phyloP scores from a whole-genome alignment of 2,329 filamentous ascomycete species.

The Anisogramma anomala region DNA sequence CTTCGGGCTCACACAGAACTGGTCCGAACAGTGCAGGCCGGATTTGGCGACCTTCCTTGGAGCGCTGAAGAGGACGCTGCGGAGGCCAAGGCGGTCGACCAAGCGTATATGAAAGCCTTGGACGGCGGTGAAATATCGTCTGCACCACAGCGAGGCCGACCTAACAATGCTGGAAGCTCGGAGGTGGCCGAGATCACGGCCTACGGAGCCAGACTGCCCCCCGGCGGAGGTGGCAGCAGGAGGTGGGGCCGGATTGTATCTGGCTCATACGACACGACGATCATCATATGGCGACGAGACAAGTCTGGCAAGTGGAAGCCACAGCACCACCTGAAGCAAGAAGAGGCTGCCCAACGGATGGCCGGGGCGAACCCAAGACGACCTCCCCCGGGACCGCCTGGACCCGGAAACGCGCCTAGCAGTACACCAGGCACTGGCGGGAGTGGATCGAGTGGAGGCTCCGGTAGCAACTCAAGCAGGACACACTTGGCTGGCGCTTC shows the following conservation, averaged over 20 bases:
- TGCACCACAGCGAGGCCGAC: constrained; percentile 28
- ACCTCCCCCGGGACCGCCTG: constrained; percentile 6
- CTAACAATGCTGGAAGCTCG: constrained; percentile 59
- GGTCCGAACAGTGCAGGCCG: constrained; percentile 88
- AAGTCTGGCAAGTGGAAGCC: constrained; percentile 75
- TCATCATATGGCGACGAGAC: constrained; percentile 89
- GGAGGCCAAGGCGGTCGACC: constrained; percentile 63
- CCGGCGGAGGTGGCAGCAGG: constrained; percentile 71
- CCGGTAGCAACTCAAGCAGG: constrained; percentile 2
- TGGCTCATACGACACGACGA: constrained; percentile 89
- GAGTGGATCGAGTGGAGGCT: neutral
- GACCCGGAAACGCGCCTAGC: constrained; percentile 2
- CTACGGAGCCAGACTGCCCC: constrained; percentile 75
- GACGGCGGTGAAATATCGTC: constrained; percentile 37
- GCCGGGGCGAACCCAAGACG: constrained; percentile 16
- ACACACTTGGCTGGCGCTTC: neutral
- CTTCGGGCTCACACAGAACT: constrained; percentile 71
- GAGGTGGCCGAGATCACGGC: constrained; percentile 66
- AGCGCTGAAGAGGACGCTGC: constrained; percentile 62
- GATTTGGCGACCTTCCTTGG: constrained; percentile 79
- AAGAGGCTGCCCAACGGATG: constrained; percentile 51
- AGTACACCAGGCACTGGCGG: constrained; percentile 3
- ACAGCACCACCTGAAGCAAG: constrained; percentile 63
- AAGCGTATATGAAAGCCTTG: constrained; percentile 54
- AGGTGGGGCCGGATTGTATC: constrained; percentile 91